Conservation (phyloP, 2,329 filamentous ascomycete species). For the Elsinoe australis region DNA sequence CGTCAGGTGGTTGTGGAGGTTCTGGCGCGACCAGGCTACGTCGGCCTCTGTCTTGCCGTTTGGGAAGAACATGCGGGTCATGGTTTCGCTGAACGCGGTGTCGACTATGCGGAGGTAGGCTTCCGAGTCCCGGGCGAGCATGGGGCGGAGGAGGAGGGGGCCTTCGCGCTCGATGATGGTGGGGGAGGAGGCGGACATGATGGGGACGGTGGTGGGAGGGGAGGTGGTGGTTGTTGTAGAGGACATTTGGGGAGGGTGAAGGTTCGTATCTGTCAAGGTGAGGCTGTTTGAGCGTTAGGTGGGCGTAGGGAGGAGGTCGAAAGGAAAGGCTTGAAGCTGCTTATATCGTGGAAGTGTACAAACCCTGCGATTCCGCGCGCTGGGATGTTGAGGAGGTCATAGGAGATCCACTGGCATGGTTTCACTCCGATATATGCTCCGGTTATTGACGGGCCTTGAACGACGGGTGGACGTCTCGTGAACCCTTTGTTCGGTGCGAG, state of each 20-base stretch:
- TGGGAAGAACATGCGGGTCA: constrained; percentile 28
- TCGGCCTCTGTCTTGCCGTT: constrained; percentile 22
- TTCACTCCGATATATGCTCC: constrained; percentile 12
- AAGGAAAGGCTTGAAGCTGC: neutral
- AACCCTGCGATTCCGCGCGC: constrained; percentile 1
- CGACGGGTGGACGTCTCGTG: neutral
- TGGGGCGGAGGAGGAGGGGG: constrained; percentile 25
- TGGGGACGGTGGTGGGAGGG: neutral
- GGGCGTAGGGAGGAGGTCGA: neutral
- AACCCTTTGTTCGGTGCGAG: neutral
- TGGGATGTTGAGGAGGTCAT: neutral
- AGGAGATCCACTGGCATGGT: constrained; percentile 5
- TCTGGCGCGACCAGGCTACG: constrained; percentile 3
- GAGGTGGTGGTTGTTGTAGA: constrained; percentile 13
- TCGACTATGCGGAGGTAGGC: constrained; percentile 23
- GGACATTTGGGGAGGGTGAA: neutral
- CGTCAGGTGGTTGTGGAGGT: constrained; percentile 1
- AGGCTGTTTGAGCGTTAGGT: no score
- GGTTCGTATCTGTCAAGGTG: neutral
- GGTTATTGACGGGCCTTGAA: neutral
- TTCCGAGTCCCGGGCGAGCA: constrained; percentile 24
- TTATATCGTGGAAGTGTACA: constrained; percentile 1
- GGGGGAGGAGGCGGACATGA: neutral
- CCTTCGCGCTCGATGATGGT: constrained; percentile 13
- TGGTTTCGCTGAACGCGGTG: constrained; percentile 25